phyloP scores from a whole-genome alignment of 169 alveolate species.

The Toxoplasma gondii region DNA sequence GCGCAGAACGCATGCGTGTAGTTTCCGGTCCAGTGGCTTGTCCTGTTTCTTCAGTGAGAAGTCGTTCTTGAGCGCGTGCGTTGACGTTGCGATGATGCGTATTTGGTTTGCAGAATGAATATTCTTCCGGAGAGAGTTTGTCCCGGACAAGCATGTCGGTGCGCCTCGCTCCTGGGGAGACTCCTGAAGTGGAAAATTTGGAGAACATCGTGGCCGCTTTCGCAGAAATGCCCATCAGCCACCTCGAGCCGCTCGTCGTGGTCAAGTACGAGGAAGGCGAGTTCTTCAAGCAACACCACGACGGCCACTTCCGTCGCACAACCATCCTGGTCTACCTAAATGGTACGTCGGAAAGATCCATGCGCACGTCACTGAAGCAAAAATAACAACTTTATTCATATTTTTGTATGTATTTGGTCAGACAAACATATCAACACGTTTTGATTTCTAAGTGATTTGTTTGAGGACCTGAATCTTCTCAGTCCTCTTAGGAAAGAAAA shows the following conservation, averaged over 20 bases:
- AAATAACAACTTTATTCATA: neutral
- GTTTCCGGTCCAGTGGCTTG: no score
- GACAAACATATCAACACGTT: no score
- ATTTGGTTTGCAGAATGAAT: slow-evolving; percentile 12
- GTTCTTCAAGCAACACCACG: slow-evolving; percentile 70
- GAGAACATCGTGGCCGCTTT: slow-evolving; percentile 63
- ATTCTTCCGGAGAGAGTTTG: slow-evolving; percentile 41
- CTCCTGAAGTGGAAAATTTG: slow-evolving; percentile 34
- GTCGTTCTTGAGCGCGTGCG: no score
- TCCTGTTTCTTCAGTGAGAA: no score
- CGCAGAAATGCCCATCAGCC: slow-evolving; percentile 49
- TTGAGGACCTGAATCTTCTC: no score
- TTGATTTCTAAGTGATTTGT: no score
- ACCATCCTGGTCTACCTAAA: slow-evolving; percentile 69
- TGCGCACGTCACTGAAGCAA: neutral
- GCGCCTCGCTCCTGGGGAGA: slow-evolving; percentile 58
- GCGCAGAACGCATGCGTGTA: no score
- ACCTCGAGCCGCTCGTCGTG: slow-evolving; percentile 64
- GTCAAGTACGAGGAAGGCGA: slow-evolving; percentile 64
- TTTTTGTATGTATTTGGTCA: neutral
- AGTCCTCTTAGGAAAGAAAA: no score
- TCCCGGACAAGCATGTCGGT: slow-evolving; percentile 61
- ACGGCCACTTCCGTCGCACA: slow-evolving; percentile 67
- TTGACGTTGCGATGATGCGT: neutral
- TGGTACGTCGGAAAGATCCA: neutral